A percentile compares a stretch with the other conserved stretches of the same genome.
Evolutionary conservation across 225 moss, liverwort and hornwort genomes (phyloP).

Genomic region (Pseudoscleropodium purum): DNA sequence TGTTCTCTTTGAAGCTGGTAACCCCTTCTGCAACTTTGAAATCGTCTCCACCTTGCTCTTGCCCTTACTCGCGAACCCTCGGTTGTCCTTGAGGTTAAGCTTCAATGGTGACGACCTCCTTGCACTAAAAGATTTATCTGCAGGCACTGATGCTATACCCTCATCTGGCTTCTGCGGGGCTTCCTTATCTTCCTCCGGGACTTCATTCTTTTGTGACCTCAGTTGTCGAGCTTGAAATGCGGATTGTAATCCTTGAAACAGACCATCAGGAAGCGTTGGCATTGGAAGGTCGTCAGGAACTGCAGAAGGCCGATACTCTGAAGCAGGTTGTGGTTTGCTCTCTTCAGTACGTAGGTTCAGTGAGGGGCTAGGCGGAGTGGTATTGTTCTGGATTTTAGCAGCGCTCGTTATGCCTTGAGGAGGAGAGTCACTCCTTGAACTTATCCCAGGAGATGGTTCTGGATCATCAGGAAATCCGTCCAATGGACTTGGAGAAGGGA

Average conservation of each 20-base stretch:
- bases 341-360: slow-evolving; percentile 28
- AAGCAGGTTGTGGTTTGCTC: slow-evolving; percentile 13
- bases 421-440: background rate
- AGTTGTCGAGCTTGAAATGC: slow-evolving; percentile 45
- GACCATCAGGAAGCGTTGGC: slow-evolving; percentile 67
- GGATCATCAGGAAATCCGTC: background rate
- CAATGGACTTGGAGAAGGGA: background rate
- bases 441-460: background rate
- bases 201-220: slow-evolving; percentile 16
- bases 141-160: background rate
- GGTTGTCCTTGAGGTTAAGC: slow-evolving; percentile 9
- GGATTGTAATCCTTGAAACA: slow-evolving; percentile 46
- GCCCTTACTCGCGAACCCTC: background rate
- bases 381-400: background rate
- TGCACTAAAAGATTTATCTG: slow-evolving; percentile 3
- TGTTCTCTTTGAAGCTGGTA: background rate
- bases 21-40: slow-evolving; percentile 13
- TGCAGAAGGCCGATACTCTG: slow-evolving; percentile 11
- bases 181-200: background rate
- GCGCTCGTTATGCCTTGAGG: background rate
- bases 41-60: slow-evolving; percentile 13
- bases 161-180: slow-evolving; percentile 4
- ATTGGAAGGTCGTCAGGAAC: slow-evolving; percentile 42
- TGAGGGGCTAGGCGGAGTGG: slow-evolving; percentile 8
- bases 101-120: slow-evolving; percentile 7